A percentile compares a stretch with the other conserved stretches of the same genome.
Evolutionary conservation across 1,284 basidiomycete species (phyloP).

Genomic region (Microbotryum violaceum): DNA sequence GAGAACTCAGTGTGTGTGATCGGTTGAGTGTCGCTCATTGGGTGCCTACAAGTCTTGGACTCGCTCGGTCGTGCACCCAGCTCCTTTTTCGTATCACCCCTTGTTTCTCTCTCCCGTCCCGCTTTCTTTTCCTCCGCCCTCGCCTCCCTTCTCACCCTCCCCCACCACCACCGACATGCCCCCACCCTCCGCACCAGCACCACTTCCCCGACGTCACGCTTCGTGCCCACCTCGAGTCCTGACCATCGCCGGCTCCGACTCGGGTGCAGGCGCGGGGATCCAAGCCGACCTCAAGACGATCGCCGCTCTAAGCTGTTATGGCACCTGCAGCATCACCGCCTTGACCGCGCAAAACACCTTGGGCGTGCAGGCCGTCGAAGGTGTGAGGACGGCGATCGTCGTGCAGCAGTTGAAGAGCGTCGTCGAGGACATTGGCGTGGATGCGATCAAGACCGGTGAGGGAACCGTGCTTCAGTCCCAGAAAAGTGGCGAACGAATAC

Average conservation of each 20-base stretch:
- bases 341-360: slow-evolving; percentile 85
- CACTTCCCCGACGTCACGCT: neutral
- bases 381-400: slow-evolving; percentile 37
- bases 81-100: too few species aligned
- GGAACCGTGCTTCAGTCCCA: too few species aligned
- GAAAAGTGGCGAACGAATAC: too few species aligned
- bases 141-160: too few species aligned
- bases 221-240: slow-evolving; percentile 45
- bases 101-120: too few species aligned
- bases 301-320: slow-evolving; percentile 59
- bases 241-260: slow-evolving; percentile 71
- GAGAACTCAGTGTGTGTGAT: too few species aligned
- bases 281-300: slow-evolving; percentile 65
- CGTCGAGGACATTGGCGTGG: slow-evolving; percentile 63
- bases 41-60: too few species aligned
- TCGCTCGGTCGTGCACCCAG: too few species aligned
- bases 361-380: slow-evolving; percentile 68
- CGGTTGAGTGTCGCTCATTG: too few species aligned
- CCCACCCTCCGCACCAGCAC: too few species aligned
- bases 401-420: slow-evolving; percentile 59
- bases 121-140: too few species aligned
- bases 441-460: slow-evolving; percentile 63
- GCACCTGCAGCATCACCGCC: slow-evolving; percentile 78
- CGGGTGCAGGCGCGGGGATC: slow-evolving; percentile 58
- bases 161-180: too few species aligned